Evolutionary conservation across 139 green algal species (phyloP).

Genomic region (Chlamydomonas sphaeroides): DNA sequence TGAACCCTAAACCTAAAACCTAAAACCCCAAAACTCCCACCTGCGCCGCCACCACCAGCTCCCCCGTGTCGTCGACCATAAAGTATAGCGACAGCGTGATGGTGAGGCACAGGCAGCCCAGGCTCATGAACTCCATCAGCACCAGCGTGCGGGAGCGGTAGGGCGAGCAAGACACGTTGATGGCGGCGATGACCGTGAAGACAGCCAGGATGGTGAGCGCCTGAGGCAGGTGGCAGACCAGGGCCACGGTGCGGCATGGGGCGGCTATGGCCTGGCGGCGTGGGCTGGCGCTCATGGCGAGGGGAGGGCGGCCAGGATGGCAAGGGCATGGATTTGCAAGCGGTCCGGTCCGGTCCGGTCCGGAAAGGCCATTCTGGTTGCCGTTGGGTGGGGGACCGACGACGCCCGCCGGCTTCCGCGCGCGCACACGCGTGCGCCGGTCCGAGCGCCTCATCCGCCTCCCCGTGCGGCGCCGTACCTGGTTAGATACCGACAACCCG

Average conservation of each 20-base stretch:
- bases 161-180: conserved; percentile 35
- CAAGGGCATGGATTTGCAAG: no score
- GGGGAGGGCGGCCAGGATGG: no score
- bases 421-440: no score
- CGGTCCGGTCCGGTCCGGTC: no score
- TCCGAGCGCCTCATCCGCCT: no score
- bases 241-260: not conserved
- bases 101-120: conserved; percentile 36
- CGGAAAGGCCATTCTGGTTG: no score
- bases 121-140: conserved; percentile 26
- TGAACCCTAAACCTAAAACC: no score
- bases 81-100: conserved; percentile 39
- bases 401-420: no score
- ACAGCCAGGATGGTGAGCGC: conserved; percentile 18
- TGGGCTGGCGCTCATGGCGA: no score
- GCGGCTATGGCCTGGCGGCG: not conserved
- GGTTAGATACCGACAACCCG: not conserved
- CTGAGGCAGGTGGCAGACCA: not conserved
- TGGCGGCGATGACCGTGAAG: conserved; percentile 10
- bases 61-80: not conserved
- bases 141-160: conserved; percentile 19
- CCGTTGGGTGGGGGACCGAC: no score
- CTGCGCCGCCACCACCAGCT: not conserved
- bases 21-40: no score
- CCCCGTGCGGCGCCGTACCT: not conserved